phyloP scores from a whole-genome alignment of 345 rosid genomes.

The Turritis glabra region DNA sequence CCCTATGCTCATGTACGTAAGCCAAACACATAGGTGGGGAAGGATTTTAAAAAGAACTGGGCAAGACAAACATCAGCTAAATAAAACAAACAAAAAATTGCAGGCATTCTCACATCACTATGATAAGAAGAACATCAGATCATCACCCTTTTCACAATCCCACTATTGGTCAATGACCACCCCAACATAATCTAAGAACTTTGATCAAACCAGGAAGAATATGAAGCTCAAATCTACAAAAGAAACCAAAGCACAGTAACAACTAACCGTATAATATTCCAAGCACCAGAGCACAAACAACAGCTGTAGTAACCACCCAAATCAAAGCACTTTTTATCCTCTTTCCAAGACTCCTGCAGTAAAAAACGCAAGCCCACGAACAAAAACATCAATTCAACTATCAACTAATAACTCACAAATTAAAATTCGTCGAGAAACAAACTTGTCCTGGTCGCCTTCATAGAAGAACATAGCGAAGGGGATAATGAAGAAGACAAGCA shows the following conservation, averaged over 20 bases:
- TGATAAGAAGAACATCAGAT: conserved; percentile 5
- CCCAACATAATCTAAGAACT: not conserved
- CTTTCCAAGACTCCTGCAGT: conserved; percentile 73
- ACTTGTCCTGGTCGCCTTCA: conserved; percentile 99
- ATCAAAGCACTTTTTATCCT: conserved; percentile 77
- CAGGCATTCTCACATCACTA: not conserved
- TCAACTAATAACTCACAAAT: not conserved
- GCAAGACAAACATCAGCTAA: too few relatives aligned
- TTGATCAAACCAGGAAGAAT: not conserved
- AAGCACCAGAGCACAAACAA: conserved; percentile 79
- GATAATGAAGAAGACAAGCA: conserved; percentile 94
- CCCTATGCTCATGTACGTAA: too few relatives aligned
- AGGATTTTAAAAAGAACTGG: too few relatives aligned
- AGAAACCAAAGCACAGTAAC: not conserved
- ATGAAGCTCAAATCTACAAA: not conserved
- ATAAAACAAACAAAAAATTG: not conserved
- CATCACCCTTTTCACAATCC: not conserved
- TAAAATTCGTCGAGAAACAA: conserved; percentile 39
- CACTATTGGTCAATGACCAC: conserved; percentile 10
- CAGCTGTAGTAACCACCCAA: conserved; percentile 82
- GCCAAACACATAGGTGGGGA: too few relatives aligned
- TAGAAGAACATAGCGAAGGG: conserved; percentile 98
- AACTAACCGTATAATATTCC: conserved; percentile 92
- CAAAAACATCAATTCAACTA: conserved; percentile 5
- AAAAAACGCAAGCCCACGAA: conserved; percentile 7